phyloP scores from a whole-genome alignment of 75 land plant species.

The Pinus albicaulis region DNA sequence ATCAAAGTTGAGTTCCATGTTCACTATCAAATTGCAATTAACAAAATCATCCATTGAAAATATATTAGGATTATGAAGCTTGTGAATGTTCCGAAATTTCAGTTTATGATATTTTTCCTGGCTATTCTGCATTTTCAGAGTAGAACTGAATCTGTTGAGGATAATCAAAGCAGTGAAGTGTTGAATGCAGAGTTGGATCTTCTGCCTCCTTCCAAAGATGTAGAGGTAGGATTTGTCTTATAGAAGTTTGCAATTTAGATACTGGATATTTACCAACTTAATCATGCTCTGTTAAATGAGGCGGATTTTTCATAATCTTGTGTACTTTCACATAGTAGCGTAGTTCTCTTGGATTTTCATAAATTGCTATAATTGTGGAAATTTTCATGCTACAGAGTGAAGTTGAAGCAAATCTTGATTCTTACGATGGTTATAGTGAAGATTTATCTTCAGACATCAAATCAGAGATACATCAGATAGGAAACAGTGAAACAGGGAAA shows the following conservation, averaged over 20 bases:
- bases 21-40: not conserved
- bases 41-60: not conserved
- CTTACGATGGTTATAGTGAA: not conserved
- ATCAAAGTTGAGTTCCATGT: not conserved
- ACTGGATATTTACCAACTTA: not conserved
- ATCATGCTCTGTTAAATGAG: not conserved
- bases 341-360: not conserved
- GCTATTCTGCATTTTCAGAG: slow-evolving; percentile 16
- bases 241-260: not conserved
- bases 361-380: not conserved
- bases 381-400: slow-evolving; percentile 12
- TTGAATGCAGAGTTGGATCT: slow-evolving; percentile 48
- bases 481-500: not conserved
- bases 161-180: slow-evolving; percentile 33
- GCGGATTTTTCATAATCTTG: not conserved
- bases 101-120: not conserved
- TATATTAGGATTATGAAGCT: not conserved
- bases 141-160: slow-evolving; percentile 47
- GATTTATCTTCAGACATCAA: not conserved
- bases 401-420: not conserved
- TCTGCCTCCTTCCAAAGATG: slow-evolving; percentile 48
- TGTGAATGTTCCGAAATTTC: not conserved
- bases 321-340: not conserved
- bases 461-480: not conserved
- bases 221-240: slow-evolving; percentile 26